Evolutionary conservation across 371 early-diverging fungal genomes (phyloP).

Genomic region (Rhizomucor pusillus): DNA sequence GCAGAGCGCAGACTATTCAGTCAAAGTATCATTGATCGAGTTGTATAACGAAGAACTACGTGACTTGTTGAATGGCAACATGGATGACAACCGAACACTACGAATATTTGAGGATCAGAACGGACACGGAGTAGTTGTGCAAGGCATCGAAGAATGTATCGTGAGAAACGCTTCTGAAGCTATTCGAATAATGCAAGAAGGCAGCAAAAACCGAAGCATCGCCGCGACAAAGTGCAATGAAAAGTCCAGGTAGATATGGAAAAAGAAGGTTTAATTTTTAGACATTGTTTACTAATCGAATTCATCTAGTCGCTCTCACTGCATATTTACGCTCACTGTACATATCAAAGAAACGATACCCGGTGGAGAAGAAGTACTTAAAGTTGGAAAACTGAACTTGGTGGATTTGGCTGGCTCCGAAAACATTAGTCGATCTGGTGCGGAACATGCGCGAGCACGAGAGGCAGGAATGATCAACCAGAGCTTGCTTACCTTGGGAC

Average conservation of each 20-base stretch:
- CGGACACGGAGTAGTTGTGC: constrained; percentile 74
- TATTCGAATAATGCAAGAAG: constrained; percentile 69
- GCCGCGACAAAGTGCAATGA: constrained; percentile 92
- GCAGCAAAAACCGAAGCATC: constrained; percentile 75
- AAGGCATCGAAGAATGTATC: constrained; percentile 75
- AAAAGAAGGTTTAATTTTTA: neutral
- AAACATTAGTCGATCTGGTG: constrained; percentile 88
- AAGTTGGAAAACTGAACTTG: constrained; percentile 91
- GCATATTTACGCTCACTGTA: constrained; percentile 89
- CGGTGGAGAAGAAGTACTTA: constrained; percentile 80
- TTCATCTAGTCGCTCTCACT: constrained; percentile 81
- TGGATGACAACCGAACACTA: constrained; percentile 37
- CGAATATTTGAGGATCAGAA: constrained; percentile 71
- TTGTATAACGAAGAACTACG: constrained; percentile 98
- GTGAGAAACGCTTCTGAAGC: constrained; percentile 77
- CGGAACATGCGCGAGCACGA: constrained; percentile 80
- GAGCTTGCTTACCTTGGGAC: constrained; percentile 87
- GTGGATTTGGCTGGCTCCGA: constrained; percentile 99
- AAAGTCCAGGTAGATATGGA: constrained; percentile 62
- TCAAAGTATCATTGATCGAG: constrained; percentile 89
- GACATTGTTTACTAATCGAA: neutral
- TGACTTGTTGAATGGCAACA: constrained; percentile 72
- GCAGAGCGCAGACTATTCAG: constrained; percentile 65
- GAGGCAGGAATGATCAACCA: constrained; percentile 94
- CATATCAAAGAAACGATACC: constrained; percentile 76